Evolutionary conservation across 768 basidiomycete species (phyloP), one percentile per base, ranked within the genome.

Genomic region (Calocera viscosa): DNA sequence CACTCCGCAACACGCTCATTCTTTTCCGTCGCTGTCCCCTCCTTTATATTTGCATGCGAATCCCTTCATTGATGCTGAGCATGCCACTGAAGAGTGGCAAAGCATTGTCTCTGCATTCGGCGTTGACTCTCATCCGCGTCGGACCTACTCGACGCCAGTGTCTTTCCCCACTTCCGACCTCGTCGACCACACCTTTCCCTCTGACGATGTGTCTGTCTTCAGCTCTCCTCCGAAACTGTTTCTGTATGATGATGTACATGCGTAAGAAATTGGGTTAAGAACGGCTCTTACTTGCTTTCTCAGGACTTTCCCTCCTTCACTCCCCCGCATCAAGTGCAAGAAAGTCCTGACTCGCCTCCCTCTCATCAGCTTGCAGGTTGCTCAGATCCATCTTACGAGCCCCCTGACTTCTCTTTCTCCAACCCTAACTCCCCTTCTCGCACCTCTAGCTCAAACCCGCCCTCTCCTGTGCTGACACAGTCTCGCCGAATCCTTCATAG

Each of bases 171-270:
- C 53, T 60, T 60, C 53, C 53, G 53, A 32, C 53, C 22, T 28
- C 14, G 16, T 32, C 10, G 53, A 60, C 53, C 53, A 12, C 30
- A 32, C 53, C 11, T 10, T 60, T 10, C 7, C 53, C 11, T 60
- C 53, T 60, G 30, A 60, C 53, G 26, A 2, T 32, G 53, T 60
- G 53, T 60, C 53, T 22, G 14, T 16, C 14, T 60, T 22, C 11
- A 60, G 26, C 26, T 28, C 53, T 60, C 43, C 43, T 47, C 53
- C 53, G 53, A 60, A 60, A 60, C 53, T 32, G 53, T 60, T 60
- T 32, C 30, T 5, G 53, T 60, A 60, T 60, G 53, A 60, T 60
- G 53, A 60, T 60, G 53, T 60, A 60, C 14, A 60, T 60, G 53
- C 53, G 24, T 32, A 26, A 60, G 53, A 32, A 60, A 28, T 32